Base-by-base conservation (phyloP, 768 basidiomycete species). In the Tricholoma sp. region DNA sequence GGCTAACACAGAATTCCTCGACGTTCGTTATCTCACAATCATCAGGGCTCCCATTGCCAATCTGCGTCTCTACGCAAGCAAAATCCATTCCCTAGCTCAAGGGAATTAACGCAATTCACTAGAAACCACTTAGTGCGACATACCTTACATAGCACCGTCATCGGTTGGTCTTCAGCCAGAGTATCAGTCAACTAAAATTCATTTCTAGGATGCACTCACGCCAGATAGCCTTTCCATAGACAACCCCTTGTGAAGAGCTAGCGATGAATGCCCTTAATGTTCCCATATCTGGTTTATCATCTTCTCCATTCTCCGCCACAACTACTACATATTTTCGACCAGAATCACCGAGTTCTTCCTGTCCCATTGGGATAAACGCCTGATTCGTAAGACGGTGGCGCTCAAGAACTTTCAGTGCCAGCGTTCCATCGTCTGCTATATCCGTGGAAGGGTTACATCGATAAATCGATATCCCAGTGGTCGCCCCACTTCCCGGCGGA, bases 341-440 rank as follows among this genome's bases (percentile, higher is more conserved):
- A 5, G 81, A 74, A 21, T 82, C 80, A 22, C 61, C 69, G 60
- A 81, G 72, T 29, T 75, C 76, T 60, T 81, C 80, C 41, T 72
- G 80, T 4, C 93, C 91, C 91, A 98, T 94, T 8, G 97, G 96
- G 56, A 98, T 82, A 71, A 98, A 98, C 5, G 89, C 86, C 69
- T 98, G 96, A 62, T 88, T 96, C 11, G 91, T 95, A 69, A 79
- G 89, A 27, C 86, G 80, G 66, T 99, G 97, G 29, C 95, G 79
- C 71, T 99, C 97, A 59, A 98, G 74, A n/a, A 86, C 79, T 60
- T 79, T 80, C 59, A 98, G 71, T 58, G 77, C 78, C 64, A 84
- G 81, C 18, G 72, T 74, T 18, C 82, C 81, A 27, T 78, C 76
- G 31, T 71, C 66, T 8, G 75, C 72, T 29, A 88, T 75, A 34